phyloP scores from a whole-genome alignment of 1,139 yeast species.

The Suzukiozyma palmioleophila region DNA sequence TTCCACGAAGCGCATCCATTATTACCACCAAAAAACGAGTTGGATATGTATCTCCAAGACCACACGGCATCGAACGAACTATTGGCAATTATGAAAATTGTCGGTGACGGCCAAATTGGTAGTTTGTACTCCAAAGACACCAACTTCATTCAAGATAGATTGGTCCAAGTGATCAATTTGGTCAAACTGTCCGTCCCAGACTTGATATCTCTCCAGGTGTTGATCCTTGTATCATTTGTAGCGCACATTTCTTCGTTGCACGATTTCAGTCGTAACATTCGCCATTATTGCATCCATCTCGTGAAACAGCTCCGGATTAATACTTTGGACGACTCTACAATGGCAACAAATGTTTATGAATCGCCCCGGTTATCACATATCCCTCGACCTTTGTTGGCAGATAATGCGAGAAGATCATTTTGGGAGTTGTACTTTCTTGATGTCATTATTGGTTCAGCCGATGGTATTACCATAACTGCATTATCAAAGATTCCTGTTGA shows the following conservation, averaged over 20 bases:
- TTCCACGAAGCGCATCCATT: constrained; percentile 45
- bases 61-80: constrained; percentile 33
- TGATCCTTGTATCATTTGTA: constrained; percentile 33
- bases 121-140: constrained; percentile 30
- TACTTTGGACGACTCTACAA: constrained; percentile 21
- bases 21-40: constrained; percentile 32
- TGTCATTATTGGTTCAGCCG: constrained; percentile 48
- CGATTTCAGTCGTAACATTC: constrained; percentile 33
- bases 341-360: constrained; percentile 6
- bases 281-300: constrained; percentile 35
- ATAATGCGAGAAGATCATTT: constrained; percentile 38
- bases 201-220: constrained; percentile 36
- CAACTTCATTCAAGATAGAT: constrained; percentile 27
- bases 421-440: constrained; percentile 50
- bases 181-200: constrained; percentile 26
- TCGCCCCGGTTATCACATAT: constrained; percentile 15
- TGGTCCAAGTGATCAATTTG: constrained; percentile 29
- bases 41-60: constrained; percentile 23
- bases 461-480: constrained; percentile 42
- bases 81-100: constrained; percentile 39
- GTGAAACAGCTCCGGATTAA: constrained; percentile 31
- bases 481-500: constrained; percentile 26
- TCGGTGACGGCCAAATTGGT: constrained; percentile 41
- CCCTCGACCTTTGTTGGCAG: constrained; percentile 17
- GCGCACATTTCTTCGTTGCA: constrained; percentile 47